phyloP scores from a whole-genome alignment of 345 rosid genomes.

The Noccaea bulbosa region DNA sequence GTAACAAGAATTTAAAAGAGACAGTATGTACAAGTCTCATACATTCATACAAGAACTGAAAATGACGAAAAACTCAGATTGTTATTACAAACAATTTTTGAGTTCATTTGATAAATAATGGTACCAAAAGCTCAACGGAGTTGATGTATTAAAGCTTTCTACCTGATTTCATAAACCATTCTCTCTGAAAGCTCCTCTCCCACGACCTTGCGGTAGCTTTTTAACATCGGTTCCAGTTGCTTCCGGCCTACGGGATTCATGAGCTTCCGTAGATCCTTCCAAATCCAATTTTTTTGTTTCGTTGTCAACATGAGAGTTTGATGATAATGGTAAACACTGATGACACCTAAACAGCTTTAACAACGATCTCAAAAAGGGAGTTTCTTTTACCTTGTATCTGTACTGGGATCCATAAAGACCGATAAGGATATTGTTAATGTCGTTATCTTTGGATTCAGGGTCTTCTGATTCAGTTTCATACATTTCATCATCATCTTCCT shows the following conservation, averaged over 20 bases:
- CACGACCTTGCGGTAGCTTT: conserved; percentile 60
- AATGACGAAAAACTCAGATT: conserved; percentile 9
- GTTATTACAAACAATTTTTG: conserved; percentile 20
- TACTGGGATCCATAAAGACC: conserved; percentile 52
- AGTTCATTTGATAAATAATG: conserved; percentile 17
- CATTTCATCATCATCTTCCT: conserved; percentile 53
- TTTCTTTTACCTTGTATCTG: conserved; percentile 67
- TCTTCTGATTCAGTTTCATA: conserved; percentile 54
- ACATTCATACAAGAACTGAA: conserved; percentile 1
- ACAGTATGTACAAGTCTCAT: background rate
- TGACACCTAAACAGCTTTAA: conserved; percentile 8
- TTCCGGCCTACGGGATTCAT: conserved; percentile 44
- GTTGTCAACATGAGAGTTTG: conserved; percentile 29
- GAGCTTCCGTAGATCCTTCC: conserved; percentile 56
- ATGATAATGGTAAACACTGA: conserved; percentile 10
- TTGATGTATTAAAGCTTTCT: conserved; percentile 23
- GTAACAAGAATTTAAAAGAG: conserved; percentile 3
- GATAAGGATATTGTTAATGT: conserved; percentile 55
- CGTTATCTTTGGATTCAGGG: conserved; percentile 46
- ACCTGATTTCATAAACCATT: conserved; percentile 66
- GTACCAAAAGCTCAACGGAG: conserved; percentile 17
- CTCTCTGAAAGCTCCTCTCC: conserved; percentile 71
- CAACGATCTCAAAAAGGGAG: conserved; percentile 3
- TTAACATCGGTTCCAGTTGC: conserved; percentile 62
- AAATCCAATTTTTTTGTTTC: conserved; percentile 26